Percentiles rank a stretch among this genome's conserved stretches.
phyloP scores from a whole-genome alignment of 768 basidiomycete genomes.

The Russula compacta region DNA sequence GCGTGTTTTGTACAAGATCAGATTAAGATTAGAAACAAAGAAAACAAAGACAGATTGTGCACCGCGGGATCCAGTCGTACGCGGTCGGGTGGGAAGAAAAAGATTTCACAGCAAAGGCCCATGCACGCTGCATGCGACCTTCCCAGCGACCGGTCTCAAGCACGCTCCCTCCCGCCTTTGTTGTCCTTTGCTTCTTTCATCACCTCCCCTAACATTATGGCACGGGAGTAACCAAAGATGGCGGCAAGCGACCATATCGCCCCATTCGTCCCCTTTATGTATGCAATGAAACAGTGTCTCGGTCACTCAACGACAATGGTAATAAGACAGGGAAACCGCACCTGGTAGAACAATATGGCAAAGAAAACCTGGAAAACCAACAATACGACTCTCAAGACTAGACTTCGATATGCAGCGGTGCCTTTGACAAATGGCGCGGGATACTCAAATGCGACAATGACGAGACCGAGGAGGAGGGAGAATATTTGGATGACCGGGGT shows the following conservation, averaged over 20 bases:
- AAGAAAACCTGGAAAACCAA: conserved; percentile 56
- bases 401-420: conserved; percentile 53
- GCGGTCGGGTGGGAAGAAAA: neutral
- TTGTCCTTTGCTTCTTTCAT: conserved; percentile 59
- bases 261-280: conserved; percentile 66
- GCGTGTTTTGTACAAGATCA: neutral
- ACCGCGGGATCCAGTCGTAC: conserved; percentile 7
- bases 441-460: conserved; percentile 60
- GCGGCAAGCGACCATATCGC: conserved; percentile 75
- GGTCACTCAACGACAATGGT: neutral
- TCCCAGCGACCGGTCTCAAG: conserved; percentile 30
- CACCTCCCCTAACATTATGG: conserved; percentile 56
- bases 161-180: conserved; percentile 47
- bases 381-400: conserved; percentile 51
- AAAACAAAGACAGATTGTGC: conserved; percentile 1
- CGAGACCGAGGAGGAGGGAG: conserved; percentile 49
- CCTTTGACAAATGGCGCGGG: conserved; percentile 53
- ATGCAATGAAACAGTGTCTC: neutral
- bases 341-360: conserved; percentile 70
- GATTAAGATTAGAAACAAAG: neutral
- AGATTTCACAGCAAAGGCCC: neutral
- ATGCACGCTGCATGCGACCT: conserved; percentile 5
- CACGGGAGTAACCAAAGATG: conserved; percentile 54
- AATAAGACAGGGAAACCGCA: conserved; percentile 24
- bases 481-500: conserved; percentile 65